Evolutionary conservation across 176 grass and related monocot species (phyloP), one percentile per base, ranked within the genome.

Genomic region (Tillandsia leiboldiana): DNA sequence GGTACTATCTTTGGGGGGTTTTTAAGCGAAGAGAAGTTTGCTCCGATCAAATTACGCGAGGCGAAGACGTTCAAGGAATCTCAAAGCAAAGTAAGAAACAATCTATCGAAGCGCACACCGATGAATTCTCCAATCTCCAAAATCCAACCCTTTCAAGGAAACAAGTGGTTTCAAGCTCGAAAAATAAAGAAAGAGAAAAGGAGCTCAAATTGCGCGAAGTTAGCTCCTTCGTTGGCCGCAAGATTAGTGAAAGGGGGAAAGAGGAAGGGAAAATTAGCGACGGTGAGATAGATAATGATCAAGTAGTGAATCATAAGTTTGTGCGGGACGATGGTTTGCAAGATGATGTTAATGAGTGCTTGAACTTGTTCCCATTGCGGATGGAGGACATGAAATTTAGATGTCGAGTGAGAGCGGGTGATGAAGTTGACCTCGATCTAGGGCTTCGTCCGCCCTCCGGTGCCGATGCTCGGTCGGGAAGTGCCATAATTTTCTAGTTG

Each of bases 291-390:
- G 54, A n/a, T 17, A 8, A 8, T 17, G 54, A 58, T 13, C 54
- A 58, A 56, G 54, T 58, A 13, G 13, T 17, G 1, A 9, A 70
- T 80, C 1, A 12, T 74, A 49, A 75, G 14, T 29, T 65, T 3
- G 24, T 53, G 15, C 66, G 15, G 10, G 50, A 53, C 10, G 70
- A 12, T 8, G 64, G 51, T 1, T 18, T 7, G n/a, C 47, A 17
- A 28, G 70, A 1, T 4, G 74, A 58, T 68, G 57, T 70, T 2
- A 63, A 69, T 50, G 50, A 67, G 22, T 91, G 81, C 78, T 63
- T 88, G 72, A 78, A 79, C 23, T 65, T 85, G 74, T 91, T 91
- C 70, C 89, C 89, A 1, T 68, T 79, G 3, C 65, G 53, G 14
- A 64, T 71, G 29, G 85, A 85, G 64, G 74, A 80, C 2, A 85